These are phyloP conservation scores for Xanthoconium purpureum DNA, from an alignment of 768 basidiomycete genomes.

Conservation along the genomic window DNA sequence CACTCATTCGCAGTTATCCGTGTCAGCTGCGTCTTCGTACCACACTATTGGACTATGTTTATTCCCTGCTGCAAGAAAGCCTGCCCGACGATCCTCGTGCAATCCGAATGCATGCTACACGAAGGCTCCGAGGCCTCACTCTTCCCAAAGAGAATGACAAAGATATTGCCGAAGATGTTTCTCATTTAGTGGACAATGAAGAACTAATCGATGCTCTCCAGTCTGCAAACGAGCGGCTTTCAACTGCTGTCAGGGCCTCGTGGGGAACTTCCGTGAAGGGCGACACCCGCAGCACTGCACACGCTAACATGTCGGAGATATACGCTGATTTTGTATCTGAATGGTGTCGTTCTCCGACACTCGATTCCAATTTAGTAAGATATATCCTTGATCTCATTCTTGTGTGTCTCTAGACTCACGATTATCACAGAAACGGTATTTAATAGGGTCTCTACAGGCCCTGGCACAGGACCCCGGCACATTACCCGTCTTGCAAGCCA, in stretches of 20 bases:
- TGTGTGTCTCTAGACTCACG: not conserved
- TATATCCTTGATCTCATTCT: not conserved
- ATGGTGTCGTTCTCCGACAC: constrained; percentile 40
- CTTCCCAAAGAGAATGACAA: constrained; percentile 24
- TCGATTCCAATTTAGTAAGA: constrained; percentile 33
- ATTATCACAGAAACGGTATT: constrained; percentile 49
- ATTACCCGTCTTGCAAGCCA: constrained; percentile 33
- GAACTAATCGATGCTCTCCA: constrained; percentile 30
- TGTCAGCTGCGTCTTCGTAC: constrained; percentile 38
- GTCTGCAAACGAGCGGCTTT: constrained; percentile 30
- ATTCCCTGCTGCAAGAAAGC: constrained; percentile 37
- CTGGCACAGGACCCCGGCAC: constrained; percentile 26
- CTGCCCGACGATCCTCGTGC: constrained; percentile 39
- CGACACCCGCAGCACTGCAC: constrained; percentile 17
- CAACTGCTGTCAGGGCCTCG: constrained; percentile 29
- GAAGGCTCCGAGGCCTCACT: constrained; percentile 27
- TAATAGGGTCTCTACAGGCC: constrained; percentile 43
- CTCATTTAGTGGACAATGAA: constrained; percentile 16
- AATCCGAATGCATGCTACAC: constrained; percentile 39
- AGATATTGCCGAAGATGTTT: constrained; percentile 6
- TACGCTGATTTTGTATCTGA: constrained; percentile 46
- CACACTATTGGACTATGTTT: constrained; percentile 42
- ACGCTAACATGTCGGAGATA: constrained; percentile 32
- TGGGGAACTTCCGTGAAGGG: constrained; percentile 5
- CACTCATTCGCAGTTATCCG: constrained; percentile 43